A percentile compares a stretch with the other conserved stretches of the same genome.
Conservation (phyloP, 768 basidiomycete species). For the Termitomyces sp. region DNA sequence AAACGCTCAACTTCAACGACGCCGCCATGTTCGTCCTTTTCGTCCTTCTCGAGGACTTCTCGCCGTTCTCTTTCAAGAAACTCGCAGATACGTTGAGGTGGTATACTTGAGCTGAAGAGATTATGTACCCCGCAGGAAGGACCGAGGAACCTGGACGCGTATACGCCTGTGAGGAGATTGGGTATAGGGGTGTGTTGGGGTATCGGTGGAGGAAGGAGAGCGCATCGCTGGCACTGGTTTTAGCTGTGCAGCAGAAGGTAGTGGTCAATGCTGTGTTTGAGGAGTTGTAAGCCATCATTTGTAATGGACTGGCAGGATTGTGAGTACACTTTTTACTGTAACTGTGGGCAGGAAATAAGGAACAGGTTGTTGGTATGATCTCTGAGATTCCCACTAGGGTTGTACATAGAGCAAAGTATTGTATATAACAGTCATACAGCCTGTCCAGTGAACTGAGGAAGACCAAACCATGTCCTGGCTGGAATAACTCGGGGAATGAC, state of each 20-base stretch:
- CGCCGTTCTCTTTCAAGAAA: slow-evolving; percentile 77
- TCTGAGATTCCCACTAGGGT: no score
- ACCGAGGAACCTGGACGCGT: slow-evolving; percentile 85
- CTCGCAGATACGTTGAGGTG: slow-evolving; percentile 42
- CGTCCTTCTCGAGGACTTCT: slow-evolving; percentile 79
- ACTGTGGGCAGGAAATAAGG: no score
- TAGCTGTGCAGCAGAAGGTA: slow-evolving; percentile 57
- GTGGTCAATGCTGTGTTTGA: no score
- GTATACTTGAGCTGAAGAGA: slow-evolving; percentile 35
- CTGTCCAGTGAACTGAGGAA: no score
- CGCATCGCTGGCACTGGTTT: slow-evolving; percentile 69
- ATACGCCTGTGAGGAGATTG: slow-evolving; percentile 53
- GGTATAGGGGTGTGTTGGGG: slow-evolving; percentile 27
- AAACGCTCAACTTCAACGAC: slow-evolving; percentile 41
- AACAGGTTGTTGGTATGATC: no score
- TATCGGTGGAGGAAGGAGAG: slow-evolving; percentile 72
- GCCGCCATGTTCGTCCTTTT: slow-evolving; percentile 66
- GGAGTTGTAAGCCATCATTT: no score
- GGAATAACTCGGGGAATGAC: no score
- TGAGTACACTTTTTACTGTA: no score
- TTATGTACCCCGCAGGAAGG: slow-evolving; percentile 85
- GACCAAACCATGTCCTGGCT: no score
- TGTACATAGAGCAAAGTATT: no score
- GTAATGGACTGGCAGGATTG: no score
- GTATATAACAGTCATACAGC: no score